Base-by-base conservation (phyloP, 2,329 filamentous ascomycete species). In the Colletotrichum abscissum region DNA sequence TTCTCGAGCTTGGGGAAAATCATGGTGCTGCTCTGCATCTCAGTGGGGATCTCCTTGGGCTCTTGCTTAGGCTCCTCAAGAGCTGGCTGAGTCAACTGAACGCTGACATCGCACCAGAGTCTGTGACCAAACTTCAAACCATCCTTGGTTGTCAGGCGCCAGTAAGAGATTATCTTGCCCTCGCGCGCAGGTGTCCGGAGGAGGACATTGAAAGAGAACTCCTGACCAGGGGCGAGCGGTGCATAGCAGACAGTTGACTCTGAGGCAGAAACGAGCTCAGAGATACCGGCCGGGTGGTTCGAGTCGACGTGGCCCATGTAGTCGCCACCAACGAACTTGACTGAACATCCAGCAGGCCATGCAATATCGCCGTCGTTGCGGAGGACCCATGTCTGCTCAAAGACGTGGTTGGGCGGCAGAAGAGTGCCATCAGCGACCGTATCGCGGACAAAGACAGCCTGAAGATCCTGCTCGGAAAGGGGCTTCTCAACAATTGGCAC, bases 1-100 rank as follows among this genome's bases (percentile, higher is more conserved):
- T 97, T 98, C 78, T 98, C 95, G 52, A 98, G 89, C 83, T 94
- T 97, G 74, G 97, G 97, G 89, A 98, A 98, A 80, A 98, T 95
- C 95, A 98, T 98, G 78, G 92, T 91, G 83, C 92, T 94, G 42
- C 74, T 75, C 60, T 81, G 75, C 62, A 82, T 79, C 74, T 85
- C 81, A 12, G 68, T 60, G 30, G 78, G 74, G 64, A 78, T 76
- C 16, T 73, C 74, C 35, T 69, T 60, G 52, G 73, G 12, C 73
- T 80, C 78, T 42, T 81, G 75, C 75, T 79, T 78, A 62, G 73
- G 69, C 66, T 80, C 76, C 38, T 81, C 79, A 77, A 85, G 81
- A 75, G 83, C 80, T 35, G 79, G 78, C 69, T 74, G 72, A 30
- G 81, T 80, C 63, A 80, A 78, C 77, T 87, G 85, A 76, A 98